phyloP scores from a whole-genome alignment of 2,329 filamentous ascomycete genomes.

The Cephalotrichum gorgonifer region DNA sequence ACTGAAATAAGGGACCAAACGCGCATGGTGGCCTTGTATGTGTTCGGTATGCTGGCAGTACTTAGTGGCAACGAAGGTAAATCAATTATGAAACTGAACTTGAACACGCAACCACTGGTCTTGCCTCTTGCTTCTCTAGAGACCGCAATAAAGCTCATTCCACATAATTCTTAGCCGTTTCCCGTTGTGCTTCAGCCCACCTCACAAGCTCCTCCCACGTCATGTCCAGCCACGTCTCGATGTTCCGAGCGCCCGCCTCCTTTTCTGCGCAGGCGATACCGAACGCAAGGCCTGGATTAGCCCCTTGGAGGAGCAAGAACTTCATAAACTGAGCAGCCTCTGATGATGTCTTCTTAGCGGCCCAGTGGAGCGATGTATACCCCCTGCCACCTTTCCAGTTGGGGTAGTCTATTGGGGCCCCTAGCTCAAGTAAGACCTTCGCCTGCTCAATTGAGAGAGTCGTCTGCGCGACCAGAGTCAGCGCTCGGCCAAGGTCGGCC shows the following conservation, averaged over 20 bases:
- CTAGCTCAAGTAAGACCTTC: not conserved
- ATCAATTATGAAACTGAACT: no score
- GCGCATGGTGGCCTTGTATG: no score
- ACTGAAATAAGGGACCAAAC: not conserved
- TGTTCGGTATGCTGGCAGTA: no score
- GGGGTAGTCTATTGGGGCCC: not conserved
- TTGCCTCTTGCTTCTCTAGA: no score
- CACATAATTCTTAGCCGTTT: no score
- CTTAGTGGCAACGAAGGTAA: no score
- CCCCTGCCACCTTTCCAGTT: not conserved
- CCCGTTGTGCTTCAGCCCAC: no score
- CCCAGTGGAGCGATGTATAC: not conserved
- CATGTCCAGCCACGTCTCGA: not conserved
- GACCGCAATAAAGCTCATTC: no score
- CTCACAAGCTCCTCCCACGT: not conserved
- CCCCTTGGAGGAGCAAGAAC: not conserved
- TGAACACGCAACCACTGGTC: no score
- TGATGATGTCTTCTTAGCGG: not conserved
- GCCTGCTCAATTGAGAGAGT: not conserved
- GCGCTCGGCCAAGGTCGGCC: not conserved
- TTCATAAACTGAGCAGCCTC: not conserved
- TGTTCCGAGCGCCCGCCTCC: not conserved
- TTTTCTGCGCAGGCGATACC: not conserved
- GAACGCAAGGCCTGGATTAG: not conserved
- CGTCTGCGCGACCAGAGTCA: not conserved